phyloP scores from a whole-genome alignment of 495 filamentous ascomycete species.

The Platismatia glauca region DNA sequence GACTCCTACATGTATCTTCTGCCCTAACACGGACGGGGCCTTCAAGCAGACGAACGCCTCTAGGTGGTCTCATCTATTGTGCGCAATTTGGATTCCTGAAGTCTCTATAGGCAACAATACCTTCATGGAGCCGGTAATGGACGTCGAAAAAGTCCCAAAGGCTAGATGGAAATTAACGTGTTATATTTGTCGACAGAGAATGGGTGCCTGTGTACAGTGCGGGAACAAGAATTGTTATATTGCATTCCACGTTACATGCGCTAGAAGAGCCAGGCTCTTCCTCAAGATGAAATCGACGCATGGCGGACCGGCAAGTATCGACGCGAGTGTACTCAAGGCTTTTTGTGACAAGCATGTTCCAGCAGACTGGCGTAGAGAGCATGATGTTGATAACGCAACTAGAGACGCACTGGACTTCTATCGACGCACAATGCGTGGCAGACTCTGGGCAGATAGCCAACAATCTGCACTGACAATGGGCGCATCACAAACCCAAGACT shows the following conservation, averaged over 20 bases:
- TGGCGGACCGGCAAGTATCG: constrained; percentile 66
- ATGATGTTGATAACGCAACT: constrained; percentile 61
- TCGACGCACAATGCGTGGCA: constrained; percentile 71
- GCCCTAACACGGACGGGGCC: constrained; percentile 91
- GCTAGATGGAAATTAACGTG: constrained; percentile 88
- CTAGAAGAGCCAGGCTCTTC: constrained; percentile 75
- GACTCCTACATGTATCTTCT: constrained; percentile 92
- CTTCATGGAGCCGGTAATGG: constrained; percentile 96
- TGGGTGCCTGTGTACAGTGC: constrained; percentile 98
- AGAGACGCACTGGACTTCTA: constrained; percentile 73
- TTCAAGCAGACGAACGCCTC: constrained; percentile 96
- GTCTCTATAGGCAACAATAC: constrained; percentile 91
- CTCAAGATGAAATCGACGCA: constrained; percentile 94
- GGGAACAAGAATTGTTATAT: constrained; percentile 94
- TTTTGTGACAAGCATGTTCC: constrained; percentile 97
- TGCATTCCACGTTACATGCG: constrained; percentile 98
- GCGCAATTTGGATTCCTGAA: constrained; percentile 97
- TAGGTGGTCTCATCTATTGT: constrained; percentile 93
- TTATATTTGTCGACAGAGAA: constrained; percentile 94
- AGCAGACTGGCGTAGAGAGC: constrained; percentile 75
- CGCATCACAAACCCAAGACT: constrained; percentile 50
- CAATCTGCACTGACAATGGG: constrained; percentile 73
- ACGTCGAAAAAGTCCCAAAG: constrained; percentile 93
- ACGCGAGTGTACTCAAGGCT: constrained; percentile 83
- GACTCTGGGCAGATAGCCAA: constrained; percentile 86